Conservation (phyloP, 2,329 filamentous ascomycete genomes). For the Dendrostoma leiphaemia region DNA sequence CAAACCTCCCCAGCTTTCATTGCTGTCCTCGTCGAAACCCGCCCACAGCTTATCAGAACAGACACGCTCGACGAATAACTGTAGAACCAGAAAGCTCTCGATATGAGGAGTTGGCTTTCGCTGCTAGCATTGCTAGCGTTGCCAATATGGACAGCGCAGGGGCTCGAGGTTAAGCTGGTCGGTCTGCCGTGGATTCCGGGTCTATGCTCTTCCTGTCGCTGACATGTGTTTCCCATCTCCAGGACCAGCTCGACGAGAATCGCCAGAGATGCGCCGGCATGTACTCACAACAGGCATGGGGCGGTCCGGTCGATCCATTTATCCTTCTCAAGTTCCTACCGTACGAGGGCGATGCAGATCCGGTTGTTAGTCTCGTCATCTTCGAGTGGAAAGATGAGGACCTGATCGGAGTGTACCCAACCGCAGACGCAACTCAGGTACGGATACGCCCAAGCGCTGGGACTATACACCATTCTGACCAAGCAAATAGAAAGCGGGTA, state of each 20-base stretch:
- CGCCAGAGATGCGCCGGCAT: constrained; percentile 84
- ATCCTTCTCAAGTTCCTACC: constrained; percentile 80
- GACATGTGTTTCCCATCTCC: constrained; percentile 8
- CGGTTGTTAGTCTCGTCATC: constrained; percentile 78
- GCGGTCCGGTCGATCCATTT: constrained; percentile 82
- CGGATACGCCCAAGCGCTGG: constrained; percentile 20
- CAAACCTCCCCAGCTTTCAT: background rate
- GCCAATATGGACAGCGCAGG: constrained; percentile 52
- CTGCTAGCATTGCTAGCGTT: constrained; percentile 50
- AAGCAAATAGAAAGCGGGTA: constrained; percentile 39
- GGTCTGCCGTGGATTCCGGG: constrained; percentile 21
- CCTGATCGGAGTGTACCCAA: constrained; percentile 69
- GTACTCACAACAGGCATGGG: constrained; percentile 90
- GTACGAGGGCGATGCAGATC: constrained; percentile 62
- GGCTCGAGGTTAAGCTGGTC: constrained; percentile 60
- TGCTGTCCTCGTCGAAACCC: background rate
- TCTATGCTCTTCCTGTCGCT: constrained; percentile 2
- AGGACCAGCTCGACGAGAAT: constrained; percentile 77
- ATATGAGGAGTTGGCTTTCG: constrained; percentile 55
- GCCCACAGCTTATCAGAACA: background rate
- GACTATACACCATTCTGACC: constrained; percentile 29
- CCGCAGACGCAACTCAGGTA: constrained; percentile 54
- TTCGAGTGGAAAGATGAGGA: constrained; percentile 91
- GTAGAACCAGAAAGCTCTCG: constrained; percentile 22
- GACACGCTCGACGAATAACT: no score